Evolutionary conservation across 2,329 filamentous ascomycete species (phyloP).

Genomic region (Aspergillus versicolor): DNA sequence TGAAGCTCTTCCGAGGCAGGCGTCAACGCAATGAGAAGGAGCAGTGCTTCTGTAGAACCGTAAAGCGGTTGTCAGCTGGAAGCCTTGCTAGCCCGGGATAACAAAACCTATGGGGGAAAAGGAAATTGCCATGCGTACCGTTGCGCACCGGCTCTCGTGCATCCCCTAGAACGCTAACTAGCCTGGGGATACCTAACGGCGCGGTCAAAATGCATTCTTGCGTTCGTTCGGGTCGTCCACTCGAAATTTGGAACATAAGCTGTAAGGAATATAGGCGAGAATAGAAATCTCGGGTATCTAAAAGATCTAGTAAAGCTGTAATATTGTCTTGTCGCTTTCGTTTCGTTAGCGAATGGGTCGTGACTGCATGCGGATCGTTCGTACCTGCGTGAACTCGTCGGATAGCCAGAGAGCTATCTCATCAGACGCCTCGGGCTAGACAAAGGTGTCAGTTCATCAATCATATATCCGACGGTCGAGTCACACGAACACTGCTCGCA

Average conservation of each 20-base stretch:
- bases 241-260: constrained; percentile 80
- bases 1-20: constrained; percentile 84
- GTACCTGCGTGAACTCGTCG: constrained; percentile 91
- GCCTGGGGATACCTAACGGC: constrained; percentile 79
- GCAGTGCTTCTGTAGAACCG: constrained; percentile 63
- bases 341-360: constrained; percentile 48
- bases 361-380: constrained; percentile 19
- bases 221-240: constrained; percentile 82
- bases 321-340: constrained; percentile 87
- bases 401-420: constrained; percentile 95
- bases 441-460: constrained; percentile 22
- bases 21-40: constrained; percentile 85
- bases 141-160: constrained; percentile 82
- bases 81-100: not conserved
- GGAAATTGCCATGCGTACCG: constrained; percentile 40
- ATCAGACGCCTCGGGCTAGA: constrained; percentile 86
- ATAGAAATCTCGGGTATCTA: constrained; percentile 86
- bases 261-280: constrained; percentile 88
- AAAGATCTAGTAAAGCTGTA: constrained; percentile 80
- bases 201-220: constrained; percentile 93
- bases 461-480: constrained; percentile 2
- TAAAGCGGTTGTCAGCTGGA: constrained; percentile 16
- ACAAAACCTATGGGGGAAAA: not conserved
- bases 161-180: constrained; percentile 84
- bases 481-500: constrained; percentile 54